Percentiles rank a stretch among this genome's conserved stretches.
Conservation (phyloP, 768 basidiomycete species). For the Botryobasidium botryosum region DNA sequence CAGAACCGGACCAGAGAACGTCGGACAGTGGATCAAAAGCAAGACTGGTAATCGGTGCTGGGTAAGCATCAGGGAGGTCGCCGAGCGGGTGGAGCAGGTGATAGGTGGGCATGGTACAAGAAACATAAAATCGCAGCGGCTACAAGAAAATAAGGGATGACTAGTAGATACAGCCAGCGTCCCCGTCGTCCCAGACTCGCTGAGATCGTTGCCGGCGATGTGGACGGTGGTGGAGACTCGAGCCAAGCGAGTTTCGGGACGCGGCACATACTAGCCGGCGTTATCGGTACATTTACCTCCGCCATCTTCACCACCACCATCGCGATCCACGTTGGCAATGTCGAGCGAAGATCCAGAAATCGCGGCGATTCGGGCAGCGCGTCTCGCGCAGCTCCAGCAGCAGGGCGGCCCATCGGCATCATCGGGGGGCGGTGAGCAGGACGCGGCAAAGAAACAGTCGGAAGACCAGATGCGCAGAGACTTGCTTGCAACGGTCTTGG, state of each 20-base stretch:
- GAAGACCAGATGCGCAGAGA: slow-evolving; percentile 57
- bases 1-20: slow-evolving; percentile 70
- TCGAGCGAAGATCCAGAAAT: slow-evolving; percentile 23
- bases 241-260: no score
- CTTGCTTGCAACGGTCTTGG: slow-evolving; percentile 61
- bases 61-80: slow-evolving; percentile 13
- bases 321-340: no score
- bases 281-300: no score
- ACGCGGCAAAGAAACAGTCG: slow-evolving; percentile 25
- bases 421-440: slow-evolving; percentile 27
- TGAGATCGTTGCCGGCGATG: no score
- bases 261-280: no score
- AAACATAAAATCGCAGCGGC: background rate
- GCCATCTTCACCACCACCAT: no score
- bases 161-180: no score
- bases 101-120: background rate
- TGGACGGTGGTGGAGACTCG: no score
- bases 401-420: slow-evolving; percentile 8
- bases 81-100: background rate
- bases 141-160: no score
- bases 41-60: slow-evolving; percentile 46
- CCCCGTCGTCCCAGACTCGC: no score
- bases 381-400: slow-evolving; percentile 25
- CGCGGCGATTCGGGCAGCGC: slow-evolving; percentile 29
- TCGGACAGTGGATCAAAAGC: slow-evolving; percentile 87